Base-by-base conservation (phyloP, 768 basidiomycete genomes). In the Cubamyces sp. region DNA sequence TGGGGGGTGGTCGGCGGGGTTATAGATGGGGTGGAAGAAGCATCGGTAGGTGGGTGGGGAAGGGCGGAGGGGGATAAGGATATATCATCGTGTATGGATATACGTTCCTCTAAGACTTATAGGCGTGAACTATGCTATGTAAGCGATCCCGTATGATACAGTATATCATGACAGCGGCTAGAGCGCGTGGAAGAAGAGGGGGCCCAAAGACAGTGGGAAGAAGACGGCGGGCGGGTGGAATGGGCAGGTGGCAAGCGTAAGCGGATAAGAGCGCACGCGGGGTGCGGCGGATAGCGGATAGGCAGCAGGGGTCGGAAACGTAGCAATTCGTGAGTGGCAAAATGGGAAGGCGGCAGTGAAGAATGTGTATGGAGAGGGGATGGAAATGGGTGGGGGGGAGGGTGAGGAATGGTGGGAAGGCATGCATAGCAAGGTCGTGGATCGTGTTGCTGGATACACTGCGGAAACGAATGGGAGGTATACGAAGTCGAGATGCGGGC, bases 1-100 rank as follows among this genome's bases (percentile, higher is more conserved):
- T 37, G n/a, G 14, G n/a, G n/a, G n/a, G n/a, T n/a, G n/a, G n/a
- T n/a, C n/a, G n/a, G n/a, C n/a, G n/a, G n/a, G n/a, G n/a, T n/a
- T n/a, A n/a, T n/a, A n/a, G n/a, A n/a, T n/a, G n/a, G n/a, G n/a
- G 42, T 26, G 18, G 16, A 3, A 26, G 16, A 16, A 16, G 48
- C 48, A 26, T 30, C n/a, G 19, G 54, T 15, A 43, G 54, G 25
- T n/a, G 51, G 19, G 39, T 25, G 30, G 15, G 19, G 23, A 34
- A 14, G 39, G 52, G 18, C 34, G 18, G 45, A 18, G 39, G 25
- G 26, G 49, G 46, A 57, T 67, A 67, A 54, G 43, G 66, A 66
- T 64, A 67, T 67, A 67, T 59, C 66, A 21, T 62, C 66, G 66
- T 67, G 66, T 67, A 67, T 64, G 60, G 66, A 67, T 67, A 64